A percentile compares a stretch with the other conserved stretches of the same genome.
phyloP scores from a whole-genome alignment of 805 yeast species.

The Aciculoconidium aculeatum region DNA sequence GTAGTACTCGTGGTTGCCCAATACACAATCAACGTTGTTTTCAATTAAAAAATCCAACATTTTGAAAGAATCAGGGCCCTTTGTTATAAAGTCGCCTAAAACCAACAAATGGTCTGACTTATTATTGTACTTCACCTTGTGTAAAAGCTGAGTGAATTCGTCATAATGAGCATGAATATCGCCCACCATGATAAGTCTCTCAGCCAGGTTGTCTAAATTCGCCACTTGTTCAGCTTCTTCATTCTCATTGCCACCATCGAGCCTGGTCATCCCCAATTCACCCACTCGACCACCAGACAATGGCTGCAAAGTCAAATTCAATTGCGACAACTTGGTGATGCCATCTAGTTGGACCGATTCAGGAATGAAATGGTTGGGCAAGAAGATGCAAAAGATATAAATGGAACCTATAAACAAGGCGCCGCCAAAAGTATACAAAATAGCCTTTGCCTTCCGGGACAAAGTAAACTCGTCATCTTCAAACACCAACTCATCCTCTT shows the following conservation, averaged over 20 bases:
- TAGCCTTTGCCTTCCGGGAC: constrained; percentile 10
- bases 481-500: constrained; percentile 12
- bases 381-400: constrained; percentile 25
- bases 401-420: constrained; percentile 12
- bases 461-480: constrained; percentile 12
- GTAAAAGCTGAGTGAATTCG: constrained; percentile 48
- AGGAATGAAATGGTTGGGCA: constrained; percentile 34
- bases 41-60: constrained; percentile 55
- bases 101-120: constrained; percentile 56
- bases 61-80: constrained; percentile 71
- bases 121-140: constrained; percentile 41
- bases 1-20: constrained; percentile 87
- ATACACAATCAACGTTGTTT: constrained; percentile 59
- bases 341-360: constrained; percentile 20
- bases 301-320: constrained; percentile 23
- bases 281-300: constrained; percentile 11
- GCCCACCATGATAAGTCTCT: constrained; percentile 67
- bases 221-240: constrained; percentile 2
- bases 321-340: constrained; percentile 18
- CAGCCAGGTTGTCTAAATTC: constrained; percentile 11
- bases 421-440: constrained; percentile 10
- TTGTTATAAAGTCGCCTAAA: constrained; percentile 80
- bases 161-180: constrained; percentile 81
- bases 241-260: constrained; percentile 1
- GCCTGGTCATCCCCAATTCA: constrained; percentile 12